phyloP scores from a whole-genome alignment of 2,329 filamentous ascomycete genomes.

The Trichoderma cornu-damae region DNA sequence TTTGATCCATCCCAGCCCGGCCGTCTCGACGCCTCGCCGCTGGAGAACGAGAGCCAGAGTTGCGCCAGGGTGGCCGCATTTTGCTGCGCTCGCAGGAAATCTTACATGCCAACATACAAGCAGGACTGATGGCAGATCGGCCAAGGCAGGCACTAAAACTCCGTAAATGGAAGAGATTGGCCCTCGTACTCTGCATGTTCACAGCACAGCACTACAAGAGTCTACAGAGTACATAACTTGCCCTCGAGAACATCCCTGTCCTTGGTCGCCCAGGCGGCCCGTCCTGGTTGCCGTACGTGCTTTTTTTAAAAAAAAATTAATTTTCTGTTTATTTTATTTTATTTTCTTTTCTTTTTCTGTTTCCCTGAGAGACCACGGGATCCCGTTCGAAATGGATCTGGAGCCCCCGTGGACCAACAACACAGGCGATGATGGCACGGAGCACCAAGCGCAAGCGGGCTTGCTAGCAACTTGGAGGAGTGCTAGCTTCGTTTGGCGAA shows the following conservation, averaged over 20 bases:
- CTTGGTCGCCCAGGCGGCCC: not conserved
- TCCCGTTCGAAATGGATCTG: slow-evolving; percentile 1
- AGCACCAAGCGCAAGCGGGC: too few species aligned
- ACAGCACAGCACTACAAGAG: too few species aligned
- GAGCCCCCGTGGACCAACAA: too few species aligned
- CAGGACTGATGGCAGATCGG: slow-evolving; percentile 36
- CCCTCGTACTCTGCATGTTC: slow-evolving; percentile 4
- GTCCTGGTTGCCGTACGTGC: not conserved
- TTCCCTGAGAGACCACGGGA: slow-evolving; percentile 3
- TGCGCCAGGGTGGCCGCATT: not conserved
- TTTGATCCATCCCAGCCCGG: too few species aligned
- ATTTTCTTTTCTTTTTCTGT: too few species aligned
- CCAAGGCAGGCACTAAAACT: slow-evolving; percentile 21
- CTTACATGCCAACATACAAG: too few species aligned
- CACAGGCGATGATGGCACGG: not conserved
- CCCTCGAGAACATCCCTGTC: too few species aligned
- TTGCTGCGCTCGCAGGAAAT: slow-evolving; percentile 24
- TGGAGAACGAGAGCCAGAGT: not conserved
- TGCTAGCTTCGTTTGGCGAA: not conserved
- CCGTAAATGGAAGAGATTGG: slow-evolving; percentile 26
- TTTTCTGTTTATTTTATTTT: too few species aligned
- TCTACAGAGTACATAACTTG: too few species aligned
- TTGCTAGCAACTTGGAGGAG: not conserved
- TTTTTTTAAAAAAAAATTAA: too few species aligned
- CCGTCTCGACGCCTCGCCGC: not conserved